Conservation (phyloP, 495 filamentous ascomycete species). For the Penicillium ochrochloron region DNA sequence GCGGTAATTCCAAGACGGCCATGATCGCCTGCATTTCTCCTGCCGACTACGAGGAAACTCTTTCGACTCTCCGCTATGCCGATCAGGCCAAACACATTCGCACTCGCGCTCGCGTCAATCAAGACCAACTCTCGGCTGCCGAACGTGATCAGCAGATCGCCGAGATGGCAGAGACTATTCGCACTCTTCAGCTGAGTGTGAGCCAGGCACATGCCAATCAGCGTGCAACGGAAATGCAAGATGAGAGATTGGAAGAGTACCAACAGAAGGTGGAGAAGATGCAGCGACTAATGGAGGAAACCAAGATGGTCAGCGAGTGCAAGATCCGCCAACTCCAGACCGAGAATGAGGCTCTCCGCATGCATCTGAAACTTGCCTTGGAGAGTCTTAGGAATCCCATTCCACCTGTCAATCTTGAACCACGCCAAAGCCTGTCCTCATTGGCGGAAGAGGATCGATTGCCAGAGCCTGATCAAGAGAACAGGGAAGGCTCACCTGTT, state of each 20-base stretch:
- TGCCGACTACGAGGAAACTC: constrained; percentile 94
- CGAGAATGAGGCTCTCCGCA: constrained; percentile 85
- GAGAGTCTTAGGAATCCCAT: constrained; percentile 92
- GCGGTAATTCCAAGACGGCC: constrained; percentile 95
- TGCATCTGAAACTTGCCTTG: constrained; percentile 83
- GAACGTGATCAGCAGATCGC: constrained; percentile 92
- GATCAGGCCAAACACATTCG: constrained; percentile 98
- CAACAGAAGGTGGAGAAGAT: constrained; percentile 81
- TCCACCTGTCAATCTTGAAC: constrained; percentile 43
- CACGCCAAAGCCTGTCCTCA: constrained; percentile 40
- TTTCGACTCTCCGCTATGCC: constrained; percentile 93
- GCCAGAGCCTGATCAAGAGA: constrained; percentile 38
- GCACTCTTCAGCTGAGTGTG: constrained; percentile 76
- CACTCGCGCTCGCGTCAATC: constrained; percentile 94
- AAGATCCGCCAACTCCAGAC: constrained; percentile 86
- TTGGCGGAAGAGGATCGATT: constrained; percentile 49
- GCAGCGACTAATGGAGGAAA: constrained; percentile 95
- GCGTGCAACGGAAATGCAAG: constrained; percentile 58
- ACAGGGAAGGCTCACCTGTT: constrained; percentile 43
- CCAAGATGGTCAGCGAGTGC: constrained; percentile 80
- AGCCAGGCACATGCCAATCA: constrained; percentile 53
- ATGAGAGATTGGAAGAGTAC: constrained; percentile 87
- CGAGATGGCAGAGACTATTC: constrained; percentile 93
- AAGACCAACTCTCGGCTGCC: constrained; percentile 83
- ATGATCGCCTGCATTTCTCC: constrained; percentile 99